These are phyloP conservation scores for Allantophomopsis cytisporea DNA, from an alignment of 2,329 filamentous ascomycete genomes.

Conservation along the genomic window DNA sequence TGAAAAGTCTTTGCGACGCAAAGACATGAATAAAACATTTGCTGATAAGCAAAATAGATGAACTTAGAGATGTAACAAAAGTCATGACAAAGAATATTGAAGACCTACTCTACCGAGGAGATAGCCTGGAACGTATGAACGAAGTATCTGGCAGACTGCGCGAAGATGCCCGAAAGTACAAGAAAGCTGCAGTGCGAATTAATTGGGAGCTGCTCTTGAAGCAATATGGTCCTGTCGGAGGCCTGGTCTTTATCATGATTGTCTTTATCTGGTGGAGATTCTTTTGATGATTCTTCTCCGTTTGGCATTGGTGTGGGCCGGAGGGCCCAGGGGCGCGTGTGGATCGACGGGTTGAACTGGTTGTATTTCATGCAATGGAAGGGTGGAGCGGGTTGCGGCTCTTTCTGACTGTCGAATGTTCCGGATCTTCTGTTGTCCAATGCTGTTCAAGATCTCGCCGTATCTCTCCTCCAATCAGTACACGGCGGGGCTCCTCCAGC, in stretches of 20 bases:
- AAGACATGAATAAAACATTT: too few relatives aligned
- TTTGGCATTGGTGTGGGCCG: too few relatives aligned
- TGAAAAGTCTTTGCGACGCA: too few relatives aligned
- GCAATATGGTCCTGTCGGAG: slow-evolving; percentile 89
- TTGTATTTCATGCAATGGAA: too few relatives aligned
- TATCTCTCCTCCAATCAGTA: too few relatives aligned
- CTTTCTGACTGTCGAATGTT: too few relatives aligned
- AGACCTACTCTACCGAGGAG: slow-evolving; percentile 87
- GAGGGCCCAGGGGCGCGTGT: too few relatives aligned
- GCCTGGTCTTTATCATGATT: slow-evolving; percentile 67
- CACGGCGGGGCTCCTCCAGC: too few relatives aligned
- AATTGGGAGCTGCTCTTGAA: slow-evolving; percentile 96
- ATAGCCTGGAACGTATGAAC: slow-evolving; percentile 92
- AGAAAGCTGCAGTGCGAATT: slow-evolving; percentile 81
- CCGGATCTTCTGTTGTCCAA: too few relatives aligned
- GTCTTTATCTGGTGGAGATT: slow-evolving; percentile 89
- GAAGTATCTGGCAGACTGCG: slow-evolving; percentile 78
- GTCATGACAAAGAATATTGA: slow-evolving; percentile 99
- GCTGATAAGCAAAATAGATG: slow-evolving; percentile 28
- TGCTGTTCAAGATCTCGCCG: too few relatives aligned
- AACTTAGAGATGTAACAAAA: slow-evolving; percentile 93
- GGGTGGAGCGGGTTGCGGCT: too few relatives aligned
- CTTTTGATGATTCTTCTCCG: slow-evolving; percentile 37
- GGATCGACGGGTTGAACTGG: too few relatives aligned
- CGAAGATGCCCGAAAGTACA: slow-evolving; percentile 92